A percentile compares a stretch with the other conserved stretches of the same genome.
Evolutionary conservation across 768 basidiomycete species (phyloP).

Genomic region (Suillus alpinus): DNA sequence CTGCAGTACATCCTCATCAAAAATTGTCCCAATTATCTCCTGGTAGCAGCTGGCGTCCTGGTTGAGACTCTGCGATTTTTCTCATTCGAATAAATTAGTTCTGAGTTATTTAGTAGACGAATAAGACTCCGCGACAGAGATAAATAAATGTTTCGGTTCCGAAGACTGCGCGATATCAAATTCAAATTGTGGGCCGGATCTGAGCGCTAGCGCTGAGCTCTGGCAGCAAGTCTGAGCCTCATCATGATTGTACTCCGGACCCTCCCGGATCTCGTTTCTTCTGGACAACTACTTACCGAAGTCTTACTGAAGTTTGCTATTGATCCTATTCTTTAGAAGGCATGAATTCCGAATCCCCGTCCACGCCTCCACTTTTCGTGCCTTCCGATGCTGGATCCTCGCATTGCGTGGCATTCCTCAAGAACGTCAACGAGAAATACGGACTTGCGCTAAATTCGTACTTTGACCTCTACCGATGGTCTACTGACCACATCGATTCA

Average conservation of each 20-base stretch:
- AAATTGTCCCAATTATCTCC: neutral
- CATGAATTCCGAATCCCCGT: neutral
- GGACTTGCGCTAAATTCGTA: constrained; percentile 49
- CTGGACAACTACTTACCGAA: neutral
- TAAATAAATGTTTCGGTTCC: neutral
- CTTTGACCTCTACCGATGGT: constrained; percentile 67
- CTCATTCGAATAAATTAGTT: neutral
- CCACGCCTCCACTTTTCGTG: constrained; percentile 31
- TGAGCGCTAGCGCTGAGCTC: too few species aligned
- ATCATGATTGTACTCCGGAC: neutral
- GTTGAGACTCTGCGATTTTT: neutral
- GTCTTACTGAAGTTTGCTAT: neutral
- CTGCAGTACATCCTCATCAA: neutral
- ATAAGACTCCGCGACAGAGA: neutral
- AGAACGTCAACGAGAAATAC: constrained; percentile 47
- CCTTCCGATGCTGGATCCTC: constrained; percentile 43
- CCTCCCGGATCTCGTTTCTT: neutral
- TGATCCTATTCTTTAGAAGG: neutral
- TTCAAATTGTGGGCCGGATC: neutral
- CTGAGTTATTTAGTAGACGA: neutral
- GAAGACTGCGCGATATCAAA: neutral
- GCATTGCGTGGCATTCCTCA: constrained; percentile 48
- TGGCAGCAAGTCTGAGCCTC: too few species aligned
- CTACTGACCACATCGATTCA: constrained; percentile 49
- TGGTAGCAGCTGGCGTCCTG: neutral